Evolutionary conservation across 208 protist species (phyloP).

Genomic region (Acanthamoeba royreba): DNA sequence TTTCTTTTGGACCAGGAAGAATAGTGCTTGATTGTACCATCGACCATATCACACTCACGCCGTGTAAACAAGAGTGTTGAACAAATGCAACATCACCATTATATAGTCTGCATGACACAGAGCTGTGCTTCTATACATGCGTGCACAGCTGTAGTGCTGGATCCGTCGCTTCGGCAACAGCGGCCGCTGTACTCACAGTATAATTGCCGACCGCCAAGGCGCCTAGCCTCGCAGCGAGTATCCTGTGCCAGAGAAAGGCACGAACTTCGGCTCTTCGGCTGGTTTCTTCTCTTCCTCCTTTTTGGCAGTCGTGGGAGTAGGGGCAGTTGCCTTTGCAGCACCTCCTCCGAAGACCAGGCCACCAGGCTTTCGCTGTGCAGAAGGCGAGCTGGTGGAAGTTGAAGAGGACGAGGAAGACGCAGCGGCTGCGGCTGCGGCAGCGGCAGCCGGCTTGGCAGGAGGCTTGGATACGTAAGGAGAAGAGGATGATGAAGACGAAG

Average conservation of each 20-base stretch:
- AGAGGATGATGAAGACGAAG: constrained; percentile 18
- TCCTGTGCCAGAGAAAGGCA: constrained; percentile 9
- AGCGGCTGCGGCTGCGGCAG: neutral
- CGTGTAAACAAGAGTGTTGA: neutral
- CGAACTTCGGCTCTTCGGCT: neutral
- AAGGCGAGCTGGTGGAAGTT: neutral
- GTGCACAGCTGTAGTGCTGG: neutral
- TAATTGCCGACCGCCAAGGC: too few relatives aligned
- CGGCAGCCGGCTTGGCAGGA: neutral
- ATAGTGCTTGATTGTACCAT: neutral
- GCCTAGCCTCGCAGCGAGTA: constrained; percentile 24
- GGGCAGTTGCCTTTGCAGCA: too few relatives aligned
- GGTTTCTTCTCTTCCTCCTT: neutral
- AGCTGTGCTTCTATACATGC: too few relatives aligned
- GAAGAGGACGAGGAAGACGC: neutral
- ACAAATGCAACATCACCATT: too few relatives aligned
- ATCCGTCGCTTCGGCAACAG: neutral
- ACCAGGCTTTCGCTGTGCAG: neutral
- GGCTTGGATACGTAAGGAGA: neutral
- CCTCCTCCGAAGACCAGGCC: neutral
- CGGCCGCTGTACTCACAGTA: too few relatives aligned
- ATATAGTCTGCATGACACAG: too few relatives aligned
- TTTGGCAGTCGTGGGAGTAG: neutral
- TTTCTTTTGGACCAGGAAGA: constrained; percentile 37
- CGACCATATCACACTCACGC: neutral